A percentile compares a stretch with the other conserved stretches of the same genome.
Conservation (phyloP, 768 basidiomycete species). For the Lactarius sp. region DNA sequence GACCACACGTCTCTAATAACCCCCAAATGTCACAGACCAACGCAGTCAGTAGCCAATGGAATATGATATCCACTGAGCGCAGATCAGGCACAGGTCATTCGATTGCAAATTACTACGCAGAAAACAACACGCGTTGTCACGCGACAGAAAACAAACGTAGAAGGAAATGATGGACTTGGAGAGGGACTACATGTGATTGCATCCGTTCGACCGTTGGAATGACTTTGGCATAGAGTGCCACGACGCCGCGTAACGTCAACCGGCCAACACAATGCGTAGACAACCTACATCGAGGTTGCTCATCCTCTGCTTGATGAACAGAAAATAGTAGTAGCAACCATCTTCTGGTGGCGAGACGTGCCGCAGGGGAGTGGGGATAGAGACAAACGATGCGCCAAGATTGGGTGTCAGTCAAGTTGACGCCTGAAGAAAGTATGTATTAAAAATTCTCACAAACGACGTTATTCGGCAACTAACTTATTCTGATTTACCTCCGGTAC, state of each 20-base stretch:
- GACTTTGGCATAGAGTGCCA: slow-evolving; percentile 7
- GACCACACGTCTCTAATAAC: too few species aligned
- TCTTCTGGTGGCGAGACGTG: slow-evolving; percentile 24
- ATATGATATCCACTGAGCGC: too few species aligned
- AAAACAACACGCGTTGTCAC: too few species aligned
- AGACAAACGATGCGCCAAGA: not conserved
- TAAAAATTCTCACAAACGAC: not conserved
- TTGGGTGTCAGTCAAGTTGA: not conserved
- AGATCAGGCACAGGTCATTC: too few species aligned
- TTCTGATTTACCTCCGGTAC: not conserved
- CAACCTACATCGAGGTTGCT: slow-evolving; percentile 25
- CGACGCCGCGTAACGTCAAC: not conserved
- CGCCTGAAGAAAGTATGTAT: not conserved
- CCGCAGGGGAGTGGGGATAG: slow-evolving; percentile 1
- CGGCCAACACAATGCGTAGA: slow-evolving; percentile 13
- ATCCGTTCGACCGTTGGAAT: not conserved
- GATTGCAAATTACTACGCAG: too few species aligned
- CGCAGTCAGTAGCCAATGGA: too few species aligned
- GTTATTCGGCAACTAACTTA: slow-evolving; percentile 1
- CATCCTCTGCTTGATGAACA: slow-evolving; percentile 29
- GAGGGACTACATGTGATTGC: not conserved
- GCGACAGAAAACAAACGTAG: too few species aligned
- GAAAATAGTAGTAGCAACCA: slow-evolving; percentile 25
- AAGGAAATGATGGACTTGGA: not conserved
- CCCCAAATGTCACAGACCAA: too few species aligned